These are phyloP conservation scores for Graphiopsis chlorocephala DNA, from an alignment of 2,329 filamentous ascomycete genomes.

Conservation along the genomic window DNA sequence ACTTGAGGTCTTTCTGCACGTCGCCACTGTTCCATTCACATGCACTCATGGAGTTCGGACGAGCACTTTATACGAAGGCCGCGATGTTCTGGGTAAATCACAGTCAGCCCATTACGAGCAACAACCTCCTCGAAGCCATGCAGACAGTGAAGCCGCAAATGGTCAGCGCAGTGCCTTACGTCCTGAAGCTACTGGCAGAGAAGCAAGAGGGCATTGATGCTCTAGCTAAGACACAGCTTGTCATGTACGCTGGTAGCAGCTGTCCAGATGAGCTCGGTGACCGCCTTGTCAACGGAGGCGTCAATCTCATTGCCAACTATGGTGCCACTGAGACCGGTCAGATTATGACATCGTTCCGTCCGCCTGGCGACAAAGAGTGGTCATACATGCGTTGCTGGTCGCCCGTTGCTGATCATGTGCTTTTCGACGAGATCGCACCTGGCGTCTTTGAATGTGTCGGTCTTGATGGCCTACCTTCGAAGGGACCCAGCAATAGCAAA, in stretches of 20 bases:
- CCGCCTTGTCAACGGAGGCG: slow-evolving; percentile 31
- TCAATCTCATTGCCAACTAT: slow-evolving; percentile 36
- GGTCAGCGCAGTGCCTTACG: slow-evolving; percentile 60
- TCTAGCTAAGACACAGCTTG: slow-evolving; percentile 29
- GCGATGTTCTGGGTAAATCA: slow-evolving; percentile 55
- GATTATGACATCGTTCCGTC: slow-evolving; percentile 59
- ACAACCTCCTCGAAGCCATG: slow-evolving; percentile 31
- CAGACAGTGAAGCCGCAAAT: slow-evolving; percentile 46
- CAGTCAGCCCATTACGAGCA: slow-evolving; percentile 52
- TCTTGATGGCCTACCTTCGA: slow-evolving; percentile 34
- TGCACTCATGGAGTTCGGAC: slow-evolving; percentile 55
- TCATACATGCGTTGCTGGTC: slow-evolving; percentile 51
- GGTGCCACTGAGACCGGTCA: slow-evolving; percentile 59
- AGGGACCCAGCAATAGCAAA: slow-evolving; percentile 43
- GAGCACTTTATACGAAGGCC: slow-evolving; percentile 52
- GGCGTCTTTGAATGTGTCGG: slow-evolving; percentile 44
- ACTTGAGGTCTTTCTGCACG: slow-evolving; percentile 52
- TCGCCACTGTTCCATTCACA: slow-evolving; percentile 60
- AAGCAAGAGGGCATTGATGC: slow-evolving; percentile 47
- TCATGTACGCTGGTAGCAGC: slow-evolving; percentile 34
- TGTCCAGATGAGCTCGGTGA: slow-evolving; percentile 37
- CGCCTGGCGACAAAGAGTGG: slow-evolving; percentile 56
- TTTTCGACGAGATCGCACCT: slow-evolving; percentile 37
- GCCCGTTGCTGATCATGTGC: slow-evolving; percentile 28
- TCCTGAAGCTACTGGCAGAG: slow-evolving; percentile 62